Conservation (phyloP, 768 basidiomycete species). For the Panaeolus cyanescens region DNA sequence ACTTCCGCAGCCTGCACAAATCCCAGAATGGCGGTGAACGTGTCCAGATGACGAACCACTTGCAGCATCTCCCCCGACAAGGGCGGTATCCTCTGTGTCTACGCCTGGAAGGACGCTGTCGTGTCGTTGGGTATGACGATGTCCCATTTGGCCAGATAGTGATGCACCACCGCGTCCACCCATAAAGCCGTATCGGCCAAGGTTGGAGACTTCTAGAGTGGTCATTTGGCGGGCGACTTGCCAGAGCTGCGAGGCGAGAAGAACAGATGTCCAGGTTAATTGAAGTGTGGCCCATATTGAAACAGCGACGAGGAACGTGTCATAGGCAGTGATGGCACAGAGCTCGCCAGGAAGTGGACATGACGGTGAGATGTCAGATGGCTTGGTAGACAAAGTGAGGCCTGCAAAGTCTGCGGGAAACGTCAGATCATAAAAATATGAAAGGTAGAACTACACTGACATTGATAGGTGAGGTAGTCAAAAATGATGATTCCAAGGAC, state of each 20-base stretch:
- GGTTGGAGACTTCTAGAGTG: constrained; percentile 92
- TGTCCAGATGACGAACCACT: constrained; percentile 28
- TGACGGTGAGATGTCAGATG: constrained; percentile 49
- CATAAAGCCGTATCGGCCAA: constrained; percentile 96
- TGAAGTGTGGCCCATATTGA: constrained; percentile 88
- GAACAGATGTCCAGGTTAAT: constrained; percentile 90
- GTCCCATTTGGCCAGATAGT: constrained; percentile 75
- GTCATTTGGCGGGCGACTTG: constrained; percentile 95
- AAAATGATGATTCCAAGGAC: constrained; percentile 81
- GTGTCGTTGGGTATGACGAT: constrained; percentile 50
- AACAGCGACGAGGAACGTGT: constrained; percentile 85
- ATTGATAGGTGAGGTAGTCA: constrained; percentile 81
- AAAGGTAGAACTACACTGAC: constrained; percentile 46
- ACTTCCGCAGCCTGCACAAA: constrained; percentile 47
- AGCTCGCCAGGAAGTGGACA: constrained; percentile 70
- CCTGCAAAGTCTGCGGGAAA: constrained; percentile 55
- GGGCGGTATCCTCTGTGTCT: constrained; percentile 48
- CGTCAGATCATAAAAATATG: not conserved
- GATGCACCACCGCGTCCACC: constrained; percentile 82
- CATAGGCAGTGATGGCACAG: constrained; percentile 70
- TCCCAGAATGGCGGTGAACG: constrained; percentile 49
- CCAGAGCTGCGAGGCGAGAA: constrained; percentile 86
- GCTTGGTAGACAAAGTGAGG: constrained; percentile 35
- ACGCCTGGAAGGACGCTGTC: constrained; percentile 40
- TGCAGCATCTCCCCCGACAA: constrained; percentile 27